Evolutionary conservation across 75 land plant genomes (phyloP).

Genomic region (Azolla pinnata): DNA sequence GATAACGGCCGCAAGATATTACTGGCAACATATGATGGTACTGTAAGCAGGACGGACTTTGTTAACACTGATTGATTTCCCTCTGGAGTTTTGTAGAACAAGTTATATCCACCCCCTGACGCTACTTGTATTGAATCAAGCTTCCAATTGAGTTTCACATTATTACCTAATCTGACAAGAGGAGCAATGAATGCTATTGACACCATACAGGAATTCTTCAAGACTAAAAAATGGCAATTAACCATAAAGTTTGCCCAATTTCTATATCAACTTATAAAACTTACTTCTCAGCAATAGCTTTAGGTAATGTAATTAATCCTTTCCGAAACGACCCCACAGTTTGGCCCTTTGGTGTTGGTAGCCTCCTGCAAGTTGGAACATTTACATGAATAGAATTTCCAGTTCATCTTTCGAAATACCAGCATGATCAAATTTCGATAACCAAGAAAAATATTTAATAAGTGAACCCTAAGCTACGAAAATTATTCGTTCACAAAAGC

Average conservation of each 20-base stretch:
- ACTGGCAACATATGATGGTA: slow-evolving; percentile 80
- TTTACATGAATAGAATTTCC: no score
- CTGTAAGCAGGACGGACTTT: slow-evolving; percentile 66
- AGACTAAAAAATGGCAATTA: no score
- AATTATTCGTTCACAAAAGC: no score
- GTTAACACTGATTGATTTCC: slow-evolving; percentile 45
- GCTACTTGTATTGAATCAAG: slow-evolving; percentile 48
- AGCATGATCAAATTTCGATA: no score
- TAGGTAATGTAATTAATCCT: slow-evolving; percentile 73
- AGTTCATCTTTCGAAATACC: no score
- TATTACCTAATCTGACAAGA: slow-evolving; percentile 66
- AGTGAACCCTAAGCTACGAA: no score
- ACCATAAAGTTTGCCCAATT: no score
- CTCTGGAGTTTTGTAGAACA: slow-evolving; percentile 84
- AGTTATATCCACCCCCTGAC: slow-evolving; percentile 40
- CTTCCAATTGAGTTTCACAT: slow-evolving; percentile 82
- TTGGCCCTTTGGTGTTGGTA: slow-evolving; percentile 92
- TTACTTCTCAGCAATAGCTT: slow-evolving; percentile 86
- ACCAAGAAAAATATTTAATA: no score
- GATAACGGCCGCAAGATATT: slow-evolving; percentile 70
- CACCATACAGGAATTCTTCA: no score
- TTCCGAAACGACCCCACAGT: slow-evolving; percentile 95
- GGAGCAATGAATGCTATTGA: no score
- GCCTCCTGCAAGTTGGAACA: slow-evolving; percentile 69
- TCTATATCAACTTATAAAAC: no score